Conservation (phyloP, 768 basidiomycete species). For the Tephrocybe sp. region DNA sequence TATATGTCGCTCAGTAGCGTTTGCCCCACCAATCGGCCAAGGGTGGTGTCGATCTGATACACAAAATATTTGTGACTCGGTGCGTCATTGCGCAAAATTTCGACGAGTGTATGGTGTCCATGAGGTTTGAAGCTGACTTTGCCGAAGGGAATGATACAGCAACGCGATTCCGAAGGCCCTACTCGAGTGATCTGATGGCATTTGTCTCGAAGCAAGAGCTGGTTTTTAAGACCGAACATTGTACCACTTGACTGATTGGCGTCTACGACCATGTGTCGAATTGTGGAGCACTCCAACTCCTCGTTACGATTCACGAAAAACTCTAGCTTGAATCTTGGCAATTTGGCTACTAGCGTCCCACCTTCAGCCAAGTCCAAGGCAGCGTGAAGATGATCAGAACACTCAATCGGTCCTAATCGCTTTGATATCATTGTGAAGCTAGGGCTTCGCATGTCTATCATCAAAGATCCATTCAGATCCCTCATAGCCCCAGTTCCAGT, state of each 20-base stretch:
- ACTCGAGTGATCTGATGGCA: constrained; percentile 5
- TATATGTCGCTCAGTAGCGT: constrained; percentile 30
- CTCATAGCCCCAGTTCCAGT: constrained; percentile 12
- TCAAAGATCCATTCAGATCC: constrained; percentile 1
- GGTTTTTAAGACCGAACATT: constrained; percentile 39
- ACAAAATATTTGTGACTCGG: constrained; percentile 14
- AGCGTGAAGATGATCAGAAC: constrained; percentile 13
- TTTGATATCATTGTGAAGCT: constrained; percentile 21
- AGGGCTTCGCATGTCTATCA: constrained; percentile 26
- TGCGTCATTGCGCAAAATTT: constrained; percentile 15
- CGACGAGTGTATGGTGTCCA: constrained; percentile 20
- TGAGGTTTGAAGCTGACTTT: constrained; percentile 16
- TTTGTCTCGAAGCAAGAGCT: constrained; percentile 34
- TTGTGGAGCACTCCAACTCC: constrained; percentile 36
- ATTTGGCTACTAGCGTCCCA: constrained; percentile 21
- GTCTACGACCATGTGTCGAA: constrained; percentile 42
- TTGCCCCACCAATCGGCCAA: constrained; percentile 29
- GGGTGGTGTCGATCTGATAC: constrained; percentile 30
- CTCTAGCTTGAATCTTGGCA: constrained; percentile 39
- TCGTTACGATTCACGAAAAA: constrained; percentile 33
- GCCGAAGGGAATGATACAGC: constrained; percentile 40
- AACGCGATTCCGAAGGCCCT: constrained; percentile 20
- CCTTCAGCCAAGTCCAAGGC: constrained; percentile 1
- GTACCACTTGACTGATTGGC: constrained; percentile 37
- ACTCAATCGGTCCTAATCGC: constrained; percentile 19